Base-by-base conservation (phyloP, 2,329 filamentous ascomycete species). In the Coniochaeta sp. region DNA sequence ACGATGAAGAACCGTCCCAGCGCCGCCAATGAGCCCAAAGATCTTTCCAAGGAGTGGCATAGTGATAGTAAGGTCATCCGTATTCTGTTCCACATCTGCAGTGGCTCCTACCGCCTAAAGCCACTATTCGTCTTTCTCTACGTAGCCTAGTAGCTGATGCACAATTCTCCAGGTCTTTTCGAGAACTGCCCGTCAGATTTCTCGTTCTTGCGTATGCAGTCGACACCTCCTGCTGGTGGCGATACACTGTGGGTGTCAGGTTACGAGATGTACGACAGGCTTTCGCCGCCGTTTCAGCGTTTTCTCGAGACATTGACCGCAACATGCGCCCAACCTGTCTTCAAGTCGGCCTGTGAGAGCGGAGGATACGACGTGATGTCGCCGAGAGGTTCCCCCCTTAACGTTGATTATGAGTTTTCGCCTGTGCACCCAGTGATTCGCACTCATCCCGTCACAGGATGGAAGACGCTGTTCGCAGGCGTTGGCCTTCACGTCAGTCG, bases 371-470 rank as follows among this genome's bases (percentile, higher is more conserved):
- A 70, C 10, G 67, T 79, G 6, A 79, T 77, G 66, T 70, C 72
- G 14, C 73, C 76, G 16, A 72, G 81, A 36, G 80, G 81, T 3
- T 71, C 75, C 1, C 81, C 82, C 0, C 71, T 77, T 56, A 87
- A 87, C 61, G 68, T 79, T 1, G 83, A 81, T 2, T 70, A 66
- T 19, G 72, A 77, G 4, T 71, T 87, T 38, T 68, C 65, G 10
- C 77, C 82, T 0, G 71, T 76, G 0, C 84, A 87, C 62, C 83
- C 83, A 0, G 77, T 86, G 1, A 74, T 86, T 5, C 76, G 84
- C 12, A 87, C 84, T 0, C 85, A 87, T 59, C 84, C 84, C 0
- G 83, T 87, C 0, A 86, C 84, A 0, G 84, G 84, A 0, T 87
- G 84, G 84, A 87, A 79, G 65, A 72, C 72, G 0, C 61, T 78